Evolutionary conservation across 2,329 filamentous ascomycete genomes (phyloP), one percentile per base, ranked within the genome.

Genomic region (Paracoccidioides brasiliensis): DNA sequence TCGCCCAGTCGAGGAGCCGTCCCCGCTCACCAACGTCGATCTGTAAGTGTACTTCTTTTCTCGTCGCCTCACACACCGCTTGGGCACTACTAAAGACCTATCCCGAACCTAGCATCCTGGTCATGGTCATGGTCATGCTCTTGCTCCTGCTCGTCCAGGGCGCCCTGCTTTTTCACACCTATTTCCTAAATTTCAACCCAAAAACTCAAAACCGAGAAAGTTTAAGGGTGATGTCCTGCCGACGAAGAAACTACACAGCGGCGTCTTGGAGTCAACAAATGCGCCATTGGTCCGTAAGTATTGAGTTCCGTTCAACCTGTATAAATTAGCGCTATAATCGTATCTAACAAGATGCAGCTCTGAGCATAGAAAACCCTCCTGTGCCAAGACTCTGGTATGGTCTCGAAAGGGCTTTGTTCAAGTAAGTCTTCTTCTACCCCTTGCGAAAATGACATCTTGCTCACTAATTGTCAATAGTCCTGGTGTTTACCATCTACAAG

Each of bases 321-420:
- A 3, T 9, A 7, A n/a, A n/a, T 38, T 0, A 28, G 30, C 43
- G 5, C 43, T 38, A 40, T 30, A 33, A n/a, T 40, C 53, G 15
- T 56, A 58, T 54, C 59, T 56, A 52, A 57, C 48, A 45, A 14
- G 15, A 43, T 42, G 44, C 56, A 70, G 71, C 69, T 48, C 60
- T 74, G 52, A 64, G 69, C 46, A 58, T 77, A 43, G 69, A 77
- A 30, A 75, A 77, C 43, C 70, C 78, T 2, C 72, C 74, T 10
- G 78, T 84, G 9, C 86, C 89, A 1, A 72, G 71, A 32, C 74
- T 95, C 2, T 76, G 81, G 1, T 85, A 93, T 66, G 85, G 86
- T 5, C 76, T 96, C 37, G 88, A 95, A 59, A 80, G 90, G 56
- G 91, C 94, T n/a, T 74, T 98, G 2, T 98, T 98, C 78, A 98